Percentiles rank a stretch among this genome's conserved stretches.
Conservation (phyloP, 2,329 filamentous ascomycete genomes). For the Aureobasidium uvarum region DNA sequence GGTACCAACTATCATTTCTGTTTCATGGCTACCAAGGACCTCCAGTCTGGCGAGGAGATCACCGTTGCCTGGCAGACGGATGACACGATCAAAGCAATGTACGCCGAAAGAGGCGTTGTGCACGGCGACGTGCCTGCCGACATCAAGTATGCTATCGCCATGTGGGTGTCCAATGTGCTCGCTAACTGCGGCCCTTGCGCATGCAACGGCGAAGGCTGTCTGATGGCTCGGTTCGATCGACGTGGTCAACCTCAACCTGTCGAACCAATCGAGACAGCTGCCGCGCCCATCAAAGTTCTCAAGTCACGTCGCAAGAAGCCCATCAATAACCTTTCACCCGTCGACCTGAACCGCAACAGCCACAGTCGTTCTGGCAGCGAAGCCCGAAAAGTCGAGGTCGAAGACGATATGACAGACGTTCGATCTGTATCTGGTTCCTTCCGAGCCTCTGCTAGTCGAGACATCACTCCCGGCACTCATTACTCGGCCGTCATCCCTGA, state of each 20-base stretch:
- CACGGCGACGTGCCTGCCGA: constrained; percentile 23
- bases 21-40: constrained; percentile 77
- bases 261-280: constrained; percentile 29
- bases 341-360: constrained; percentile 53
- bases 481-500: constrained; percentile 51
- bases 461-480: constrained; percentile 59
- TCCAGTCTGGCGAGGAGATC: constrained; percentile 71
- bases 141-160: constrained; percentile 53
- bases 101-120: constrained; percentile 15
- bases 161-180: constrained; percentile 67
- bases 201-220: constrained; percentile 54
- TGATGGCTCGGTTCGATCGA: constrained; percentile 39
- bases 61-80: constrained; percentile 52
- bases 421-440: constrained; percentile 58
- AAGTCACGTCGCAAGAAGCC: constrained; percentile 51
- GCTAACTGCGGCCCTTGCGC: constrained; percentile 79
- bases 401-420: constrained; percentile 57
- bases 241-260: constrained; percentile 30
- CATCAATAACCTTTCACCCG: constrained; percentile 52
- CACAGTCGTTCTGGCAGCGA: constrained; percentile 62
- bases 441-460: constrained; percentile 55
- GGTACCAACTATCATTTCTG: constrained; percentile 86
- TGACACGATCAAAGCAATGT: constrained; percentile 28
- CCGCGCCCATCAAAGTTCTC: constrained; percentile 36
- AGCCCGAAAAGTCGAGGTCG: constrained; percentile 44